Conservation (phyloP, 768 basidiomycete species). For the Phylloporus sp. region DNA sequence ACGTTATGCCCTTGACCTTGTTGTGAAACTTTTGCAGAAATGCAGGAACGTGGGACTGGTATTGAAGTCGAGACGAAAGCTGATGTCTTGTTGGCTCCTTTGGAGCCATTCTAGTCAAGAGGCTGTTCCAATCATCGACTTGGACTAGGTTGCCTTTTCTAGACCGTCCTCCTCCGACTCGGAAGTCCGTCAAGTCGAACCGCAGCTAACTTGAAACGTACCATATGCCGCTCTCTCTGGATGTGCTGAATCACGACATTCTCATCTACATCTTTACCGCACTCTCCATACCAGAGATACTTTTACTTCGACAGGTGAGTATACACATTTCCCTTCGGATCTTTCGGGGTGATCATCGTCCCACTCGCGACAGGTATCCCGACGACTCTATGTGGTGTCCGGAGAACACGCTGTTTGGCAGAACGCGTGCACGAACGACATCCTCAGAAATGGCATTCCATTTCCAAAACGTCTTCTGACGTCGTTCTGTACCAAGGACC, state of each 20-base stretch:
- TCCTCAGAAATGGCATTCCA: slow-evolving; percentile 45
- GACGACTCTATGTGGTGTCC: slow-evolving; percentile 41
- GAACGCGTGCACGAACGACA: slow-evolving; percentile 40
- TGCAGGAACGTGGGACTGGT: slow-evolving; percentile 53
- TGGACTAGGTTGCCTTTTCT: slow-evolving; percentile 17
- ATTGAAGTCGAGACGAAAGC: slow-evolving; percentile 64
- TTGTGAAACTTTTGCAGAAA: slow-evolving; percentile 67
- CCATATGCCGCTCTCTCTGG: slow-evolving; percentile 19
- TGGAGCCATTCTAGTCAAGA: slow-evolving; percentile 27
- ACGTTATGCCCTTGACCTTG: slow-evolving; percentile 48
- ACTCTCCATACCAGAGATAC: slow-evolving; percentile 38
- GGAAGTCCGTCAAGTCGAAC: too few relatives aligned
- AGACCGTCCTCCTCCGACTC: too few relatives aligned
- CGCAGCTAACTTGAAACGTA: too few relatives aligned
- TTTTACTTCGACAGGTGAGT: slow-evolving; percentile 40
- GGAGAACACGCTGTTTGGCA: slow-evolving; percentile 53
- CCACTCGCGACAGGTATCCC: slow-evolving; percentile 43
- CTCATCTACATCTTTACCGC: slow-evolving; percentile 33
- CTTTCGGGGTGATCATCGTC: neutral
- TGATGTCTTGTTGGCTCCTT: slow-evolving; percentile 70
- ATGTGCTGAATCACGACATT: slow-evolving; percentile 34
- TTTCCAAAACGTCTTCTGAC: slow-evolving; percentile 40
- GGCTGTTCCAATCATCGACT: neutral
- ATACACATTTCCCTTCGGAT: neutral
- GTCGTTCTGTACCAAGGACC: slow-evolving; percentile 36